Conservation (phyloP, 202 grass and related monocot species). For the Setaria viridis region DNA sequence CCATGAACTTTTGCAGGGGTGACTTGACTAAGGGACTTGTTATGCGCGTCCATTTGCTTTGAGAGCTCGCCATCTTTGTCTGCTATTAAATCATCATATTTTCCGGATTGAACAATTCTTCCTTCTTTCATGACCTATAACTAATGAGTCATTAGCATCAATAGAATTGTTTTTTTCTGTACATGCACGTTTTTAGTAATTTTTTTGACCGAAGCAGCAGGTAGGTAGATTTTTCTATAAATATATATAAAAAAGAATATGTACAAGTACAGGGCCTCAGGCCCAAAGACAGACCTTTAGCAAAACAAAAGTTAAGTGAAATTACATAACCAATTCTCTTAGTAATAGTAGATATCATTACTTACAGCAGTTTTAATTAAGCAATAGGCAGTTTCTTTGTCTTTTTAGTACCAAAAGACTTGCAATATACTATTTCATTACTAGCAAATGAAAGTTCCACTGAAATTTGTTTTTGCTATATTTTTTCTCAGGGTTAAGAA, state of each 20-base stretch:
- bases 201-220: background rate
- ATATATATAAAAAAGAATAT: background rate
- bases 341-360: conserved; percentile 17
- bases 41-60: conserved; percentile 72
- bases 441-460: background rate
- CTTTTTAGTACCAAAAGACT: background rate
- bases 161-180: background rate
- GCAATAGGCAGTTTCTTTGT: conserved; percentile 6
- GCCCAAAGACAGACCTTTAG: background rate
- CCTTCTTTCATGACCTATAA: conserved; percentile 85
- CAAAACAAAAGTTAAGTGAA: background rate
- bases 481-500: background rate
- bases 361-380: background rate
- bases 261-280: background rate
- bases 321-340: background rate
- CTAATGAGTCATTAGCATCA: conserved; percentile 28
- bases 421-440: conserved; percentile 12
- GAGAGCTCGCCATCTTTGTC: conserved; percentile 64
- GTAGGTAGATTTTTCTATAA: background rate
- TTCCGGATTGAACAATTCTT: conserved; percentile 83
- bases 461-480: conserved; percentile 15
- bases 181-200: conserved; percentile 33
- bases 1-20: conserved; percentile 51
- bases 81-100: conserved; percentile 77
- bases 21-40: conserved; percentile 71